phyloP scores from a whole-genome alignment of 2,329 filamentous ascomycete species.

The Pseudocercospora pini-densiflorae region DNA sequence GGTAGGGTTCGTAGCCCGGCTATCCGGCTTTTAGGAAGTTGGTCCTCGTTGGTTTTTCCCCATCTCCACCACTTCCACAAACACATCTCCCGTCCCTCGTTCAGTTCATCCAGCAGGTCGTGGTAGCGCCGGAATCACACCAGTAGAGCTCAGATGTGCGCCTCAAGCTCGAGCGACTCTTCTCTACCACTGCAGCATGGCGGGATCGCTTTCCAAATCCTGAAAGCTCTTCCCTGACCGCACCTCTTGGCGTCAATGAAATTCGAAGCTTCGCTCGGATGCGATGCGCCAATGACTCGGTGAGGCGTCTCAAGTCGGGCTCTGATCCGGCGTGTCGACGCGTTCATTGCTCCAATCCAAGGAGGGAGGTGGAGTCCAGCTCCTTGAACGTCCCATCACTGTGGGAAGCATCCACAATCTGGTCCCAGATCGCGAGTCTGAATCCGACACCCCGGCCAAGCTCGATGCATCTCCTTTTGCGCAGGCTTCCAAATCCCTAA shows the following conservation, averaged over 20 bases:
- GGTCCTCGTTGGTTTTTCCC: not conserved
- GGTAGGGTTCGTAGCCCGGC: not conserved
- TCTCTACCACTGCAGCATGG: not conserved
- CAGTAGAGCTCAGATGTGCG: not conserved
- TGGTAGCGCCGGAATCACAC: not conserved
- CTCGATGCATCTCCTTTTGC: not conserved
- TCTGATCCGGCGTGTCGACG: conserved; percentile 1
- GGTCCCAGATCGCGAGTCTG: not conserved
- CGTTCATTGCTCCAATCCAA: not conserved
- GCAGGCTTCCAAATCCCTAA: not conserved
- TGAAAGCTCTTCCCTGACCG: not conserved
- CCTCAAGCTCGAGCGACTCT: not conserved
- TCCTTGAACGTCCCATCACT: not conserved
- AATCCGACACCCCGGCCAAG: not conserved
- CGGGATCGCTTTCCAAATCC: not conserved
- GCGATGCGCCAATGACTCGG: conserved; percentile 7
- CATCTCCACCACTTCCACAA: not conserved
- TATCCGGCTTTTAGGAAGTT: not conserved
- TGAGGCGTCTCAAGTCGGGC: conserved; percentile 4
- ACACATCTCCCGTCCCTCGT: not conserved
- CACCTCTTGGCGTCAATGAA: conserved; percentile 1
- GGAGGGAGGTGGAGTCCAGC: not conserved
- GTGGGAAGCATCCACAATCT: not conserved
- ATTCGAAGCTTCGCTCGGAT: not conserved
- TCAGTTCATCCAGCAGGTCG: not conserved